Evolutionary conservation across 208 protist genomes (phyloP).

Genomic region (Trypanosoma vivax): DNA sequence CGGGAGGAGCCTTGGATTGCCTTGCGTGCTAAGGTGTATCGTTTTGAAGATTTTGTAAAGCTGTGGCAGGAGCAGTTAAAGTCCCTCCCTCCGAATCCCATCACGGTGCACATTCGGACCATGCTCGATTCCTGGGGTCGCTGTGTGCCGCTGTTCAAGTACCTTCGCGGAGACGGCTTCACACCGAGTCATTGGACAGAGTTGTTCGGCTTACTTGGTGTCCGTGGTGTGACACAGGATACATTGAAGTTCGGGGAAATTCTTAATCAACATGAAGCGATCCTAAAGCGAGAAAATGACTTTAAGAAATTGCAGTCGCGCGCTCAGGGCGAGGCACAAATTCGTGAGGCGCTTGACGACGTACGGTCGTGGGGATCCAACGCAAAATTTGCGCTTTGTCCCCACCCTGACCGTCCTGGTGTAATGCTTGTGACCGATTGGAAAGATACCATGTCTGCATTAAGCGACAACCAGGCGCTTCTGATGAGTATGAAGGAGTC

Average conservation of each 20-base stretch:
- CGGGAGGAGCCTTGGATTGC: conserved; percentile 89
- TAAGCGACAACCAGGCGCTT: conserved; percentile 96
- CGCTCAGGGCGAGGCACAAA: conserved; percentile 94
- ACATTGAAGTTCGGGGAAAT: conserved; percentile 90
- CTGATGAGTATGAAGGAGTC: conserved; percentile 96
- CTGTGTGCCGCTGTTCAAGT: conserved; percentile 87
- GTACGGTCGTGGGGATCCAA: conserved; percentile 89
- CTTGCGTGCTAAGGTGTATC: conserved; percentile 89
- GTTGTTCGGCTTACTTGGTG: conserved; percentile 86
- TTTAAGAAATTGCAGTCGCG: conserved; percentile 92
- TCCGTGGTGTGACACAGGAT: conserved; percentile 80
- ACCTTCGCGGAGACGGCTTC: conserved; percentile 93
- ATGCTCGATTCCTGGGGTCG: conserved; percentile 83
- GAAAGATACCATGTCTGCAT: conserved; percentile 92
- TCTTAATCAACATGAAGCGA: conserved; percentile 60
- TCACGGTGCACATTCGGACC: conserved; percentile 83
- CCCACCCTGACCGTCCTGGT: conserved; percentile 63
- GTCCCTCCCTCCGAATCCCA: conserved; percentile 62
- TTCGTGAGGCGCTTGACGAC: conserved; percentile 94
- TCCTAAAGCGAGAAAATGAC: conserved; percentile 68
- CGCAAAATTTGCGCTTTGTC: conserved; percentile 75
- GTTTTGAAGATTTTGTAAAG: conserved; percentile 94
- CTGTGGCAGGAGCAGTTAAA: conserved; percentile 89
- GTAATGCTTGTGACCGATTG: conserved; percentile 95
- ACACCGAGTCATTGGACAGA: conserved; percentile 93